Conservation (phyloP, 1,139 yeast species). For the Candida tetrigidarum region DNA sequence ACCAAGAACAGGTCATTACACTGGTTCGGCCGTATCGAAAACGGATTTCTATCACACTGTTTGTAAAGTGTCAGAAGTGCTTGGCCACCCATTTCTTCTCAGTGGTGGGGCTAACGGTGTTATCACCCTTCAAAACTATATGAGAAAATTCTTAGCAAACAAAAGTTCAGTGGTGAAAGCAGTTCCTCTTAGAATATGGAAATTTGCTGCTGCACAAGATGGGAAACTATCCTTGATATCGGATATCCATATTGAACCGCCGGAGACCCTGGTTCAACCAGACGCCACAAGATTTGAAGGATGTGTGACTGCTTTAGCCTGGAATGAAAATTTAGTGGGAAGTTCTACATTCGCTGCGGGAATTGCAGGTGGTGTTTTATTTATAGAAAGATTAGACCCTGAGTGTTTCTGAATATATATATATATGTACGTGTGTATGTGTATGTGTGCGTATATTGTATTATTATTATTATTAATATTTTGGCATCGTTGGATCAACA, state of each 20-base stretch:
- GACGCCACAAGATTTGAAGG: constrained; percentile 58
- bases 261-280: constrained; percentile 33
- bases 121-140: constrained; percentile 36
- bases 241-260: constrained; percentile 29
- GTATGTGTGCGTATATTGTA: no score
- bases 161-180: constrained; percentile 35
- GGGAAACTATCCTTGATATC: constrained; percentile 24
- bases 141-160: constrained; percentile 39
- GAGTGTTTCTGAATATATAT: constrained; percentile 6
- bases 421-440: neutral
- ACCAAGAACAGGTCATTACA: constrained; percentile 41
- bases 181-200: constrained; percentile 43
- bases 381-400: constrained; percentile 60
- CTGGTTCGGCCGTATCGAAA: constrained; percentile 32
- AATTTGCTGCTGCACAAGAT: constrained; percentile 21
- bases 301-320: constrained; percentile 55
- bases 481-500: constrained; percentile 67
- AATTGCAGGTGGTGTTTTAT: constrained; percentile 65
- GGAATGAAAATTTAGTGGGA: constrained; percentile 59
- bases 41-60: constrained; percentile 36
- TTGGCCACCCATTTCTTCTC: constrained; percentile 64
- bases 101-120: constrained; percentile 70
- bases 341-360: constrained; percentile 72
- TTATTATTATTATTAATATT: constrained; percentile 61
- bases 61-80: constrained; percentile 32